These are phyloP conservation scores for Globisporangium recalcitrans DNA, from an alignment of 352 stramenopile species.

Conservation along the genomic window DNA sequence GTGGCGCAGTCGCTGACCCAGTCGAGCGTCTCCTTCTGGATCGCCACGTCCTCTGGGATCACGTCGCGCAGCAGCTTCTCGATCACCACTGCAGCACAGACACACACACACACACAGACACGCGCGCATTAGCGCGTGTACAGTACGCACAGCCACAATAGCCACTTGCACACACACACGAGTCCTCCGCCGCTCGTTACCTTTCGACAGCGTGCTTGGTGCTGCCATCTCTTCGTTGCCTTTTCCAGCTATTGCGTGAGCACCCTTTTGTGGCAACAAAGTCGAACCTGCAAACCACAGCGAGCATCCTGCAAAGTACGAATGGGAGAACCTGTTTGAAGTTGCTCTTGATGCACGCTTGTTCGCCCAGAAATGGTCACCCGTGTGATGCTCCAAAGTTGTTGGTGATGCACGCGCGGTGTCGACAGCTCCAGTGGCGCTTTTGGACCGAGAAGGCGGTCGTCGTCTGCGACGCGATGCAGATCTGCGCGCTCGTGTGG, in stretches of 20 bases:
- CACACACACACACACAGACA: not conserved
- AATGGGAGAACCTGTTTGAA: not conserved
- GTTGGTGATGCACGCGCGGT: not conserved
- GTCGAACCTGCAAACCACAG: too few species aligned
- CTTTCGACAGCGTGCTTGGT: constrained; percentile 8
- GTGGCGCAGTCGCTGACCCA: constrained; percentile 56
- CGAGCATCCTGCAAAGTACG: not conserved
- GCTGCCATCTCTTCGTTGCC: not conserved
- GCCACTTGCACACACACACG: not conserved
- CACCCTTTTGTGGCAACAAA: not conserved
- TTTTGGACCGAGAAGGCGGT: constrained; percentile 61
- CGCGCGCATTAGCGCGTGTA: not conserved
- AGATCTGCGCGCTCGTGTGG: constrained; percentile 70
- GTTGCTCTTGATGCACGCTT: not conserved
- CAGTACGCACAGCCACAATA: not conserved
- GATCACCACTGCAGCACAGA: constrained; percentile 16
- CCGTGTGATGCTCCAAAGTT: not conserved
- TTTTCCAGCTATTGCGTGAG: not conserved
- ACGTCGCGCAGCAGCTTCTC: constrained; percentile 53
- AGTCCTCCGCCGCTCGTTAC: not conserved
- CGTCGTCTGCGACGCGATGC: constrained; percentile 36
- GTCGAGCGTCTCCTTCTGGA: constrained; percentile 64
- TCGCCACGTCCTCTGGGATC: constrained; percentile 39
- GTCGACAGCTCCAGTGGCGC: constrained; percentile 28
- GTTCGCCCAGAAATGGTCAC: not conserved